Evolutionary conservation across 2,329 filamentous ascomycete species (phyloP).

Genomic region (Colletotrichum viniferum): DNA sequence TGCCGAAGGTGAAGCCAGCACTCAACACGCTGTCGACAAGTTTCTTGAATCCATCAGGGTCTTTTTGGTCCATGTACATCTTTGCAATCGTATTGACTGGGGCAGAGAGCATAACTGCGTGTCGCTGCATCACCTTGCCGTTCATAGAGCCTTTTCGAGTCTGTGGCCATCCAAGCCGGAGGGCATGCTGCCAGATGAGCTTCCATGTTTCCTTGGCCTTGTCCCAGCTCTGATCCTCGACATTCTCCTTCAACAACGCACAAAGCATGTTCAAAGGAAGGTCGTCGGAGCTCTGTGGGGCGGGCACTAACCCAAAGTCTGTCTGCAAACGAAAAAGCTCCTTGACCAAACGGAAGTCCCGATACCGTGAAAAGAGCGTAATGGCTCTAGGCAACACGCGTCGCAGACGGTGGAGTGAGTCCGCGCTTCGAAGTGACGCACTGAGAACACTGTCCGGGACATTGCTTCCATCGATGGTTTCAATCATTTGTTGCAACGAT

Average conservation of each 20-base stretch:
- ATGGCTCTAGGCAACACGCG: slow-evolving; percentile 27
- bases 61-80: slow-evolving; percentile 42
- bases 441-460: background rate
- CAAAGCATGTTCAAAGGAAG: slow-evolving; percentile 62
- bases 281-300: slow-evolving; percentile 34
- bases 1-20: slow-evolving; percentile 76
- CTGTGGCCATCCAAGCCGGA: slow-evolving; percentile 43
- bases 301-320: slow-evolving; percentile 30
- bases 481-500: slow-evolving; percentile 29
- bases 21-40: slow-evolving; percentile 60
- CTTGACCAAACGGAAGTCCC: slow-evolving; percentile 57
- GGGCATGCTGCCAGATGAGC: slow-evolving; percentile 58
- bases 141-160: slow-evolving; percentile 21
- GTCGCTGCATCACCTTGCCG: slow-evolving; percentile 42
- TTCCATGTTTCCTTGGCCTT: slow-evolving; percentile 72
- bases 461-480: background rate
- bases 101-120: slow-evolving; percentile 58
- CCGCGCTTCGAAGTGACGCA: background rate
- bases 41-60: slow-evolving; percentile 51
- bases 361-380: slow-evolving; percentile 36
- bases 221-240: slow-evolving; percentile 59
- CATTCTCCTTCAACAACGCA: slow-evolving; percentile 71
- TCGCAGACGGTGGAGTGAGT: slow-evolving; percentile 3
- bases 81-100: slow-evolving; percentile 55
- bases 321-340: slow-evolving; percentile 61